These are phyloP conservation scores for Globisporangium abappressorium DNA, from an alignment of 352 stramenopile species.

Conservation along the genomic window DNA sequence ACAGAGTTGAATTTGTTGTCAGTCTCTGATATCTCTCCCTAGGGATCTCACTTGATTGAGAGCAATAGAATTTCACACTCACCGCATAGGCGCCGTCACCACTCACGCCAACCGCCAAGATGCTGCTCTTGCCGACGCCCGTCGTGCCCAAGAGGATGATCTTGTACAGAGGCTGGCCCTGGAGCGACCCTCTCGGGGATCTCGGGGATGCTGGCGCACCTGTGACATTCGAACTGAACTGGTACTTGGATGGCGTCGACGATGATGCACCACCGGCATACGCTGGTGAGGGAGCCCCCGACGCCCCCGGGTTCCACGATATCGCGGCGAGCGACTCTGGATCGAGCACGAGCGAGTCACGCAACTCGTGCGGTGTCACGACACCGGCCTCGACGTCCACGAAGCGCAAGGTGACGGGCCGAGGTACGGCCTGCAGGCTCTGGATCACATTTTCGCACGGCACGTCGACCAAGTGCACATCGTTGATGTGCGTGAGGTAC, in stretches of 20 bases:
- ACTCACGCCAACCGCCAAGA: constrained; percentile 60
- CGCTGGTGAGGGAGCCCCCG: constrained; percentile 10
- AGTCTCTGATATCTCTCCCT: neutral
- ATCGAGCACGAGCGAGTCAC: constrained; percentile 58
- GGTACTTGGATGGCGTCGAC: constrained; percentile 5
- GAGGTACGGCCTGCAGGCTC: constrained; percentile 51
- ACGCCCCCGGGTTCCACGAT: constrained; percentile 14
- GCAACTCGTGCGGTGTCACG: constrained; percentile 70
- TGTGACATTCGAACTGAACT: neutral
- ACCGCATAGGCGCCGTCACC: constrained; percentile 53
- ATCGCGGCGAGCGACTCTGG: constrained; percentile 19
- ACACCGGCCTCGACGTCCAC: constrained; percentile 77
- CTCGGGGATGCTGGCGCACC: constrained; percentile 1
- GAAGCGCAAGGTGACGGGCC: constrained; percentile 63
- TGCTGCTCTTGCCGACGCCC: constrained; percentile 76
- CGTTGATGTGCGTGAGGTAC: constrained; percentile 82
- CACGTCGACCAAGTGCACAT: constrained; percentile 56
- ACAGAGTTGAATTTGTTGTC: neutral
- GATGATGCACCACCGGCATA: neutral
- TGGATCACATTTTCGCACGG: constrained; percentile 68
- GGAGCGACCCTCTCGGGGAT: neutral
- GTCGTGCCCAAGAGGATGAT: constrained; percentile 78
- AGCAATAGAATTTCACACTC: neutral
- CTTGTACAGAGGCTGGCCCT: constrained; percentile 48
- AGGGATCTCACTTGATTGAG: neutral